Evolutionary conservation across 148 eudicot genomes (phyloP), one percentile per base, ranked within the genome.

Genomic region (Arbutus unedo): DNA sequence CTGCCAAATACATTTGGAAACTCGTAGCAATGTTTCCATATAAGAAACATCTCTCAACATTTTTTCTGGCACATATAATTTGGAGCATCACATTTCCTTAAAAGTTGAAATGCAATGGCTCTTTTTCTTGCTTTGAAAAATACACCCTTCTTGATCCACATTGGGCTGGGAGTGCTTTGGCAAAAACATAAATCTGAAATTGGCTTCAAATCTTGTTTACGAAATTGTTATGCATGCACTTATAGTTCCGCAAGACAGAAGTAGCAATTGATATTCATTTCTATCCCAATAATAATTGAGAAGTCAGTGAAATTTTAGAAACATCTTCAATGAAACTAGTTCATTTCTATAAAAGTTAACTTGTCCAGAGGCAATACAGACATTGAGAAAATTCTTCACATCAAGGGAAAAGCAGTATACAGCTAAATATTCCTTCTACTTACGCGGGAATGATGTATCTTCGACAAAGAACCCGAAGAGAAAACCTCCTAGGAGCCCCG

Each of bases 371-470:
- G 7, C 81, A 59, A 62, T 15, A 47, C 49, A 18, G 10, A 45
- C n/a, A 38, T 43, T 9, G 9, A 78, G 51, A 18, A 78, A 75
- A 57, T 18, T 50, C 43, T 31, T 44, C 6, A 19, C 51, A 56
- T 18, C 44, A 64, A 44, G 50, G 1, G 21, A 44, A 77, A 57
- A 21, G 38, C 13, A 87, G 54, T 47, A 45, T 71, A 53, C 48
- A 76, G 41, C 38, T 14, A 2, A 21, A 79, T 67, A 15, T 74
- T 53, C 76, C 21, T 71, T 79, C 16, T 74, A 85, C 92, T 91
- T 89, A 96, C 99, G 88, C 84, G 98, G 94, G 82, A 94, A 96
- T 85, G 99, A 88, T 62, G 90, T 31, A 85, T 96, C 98, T 85
- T 93, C 82, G 62, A 94, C 70, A 77, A 93, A 96, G 88, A 83